Conservation (phyloP, 441 rosid genomes). For the Arabidopsis lyrata region DNA sequence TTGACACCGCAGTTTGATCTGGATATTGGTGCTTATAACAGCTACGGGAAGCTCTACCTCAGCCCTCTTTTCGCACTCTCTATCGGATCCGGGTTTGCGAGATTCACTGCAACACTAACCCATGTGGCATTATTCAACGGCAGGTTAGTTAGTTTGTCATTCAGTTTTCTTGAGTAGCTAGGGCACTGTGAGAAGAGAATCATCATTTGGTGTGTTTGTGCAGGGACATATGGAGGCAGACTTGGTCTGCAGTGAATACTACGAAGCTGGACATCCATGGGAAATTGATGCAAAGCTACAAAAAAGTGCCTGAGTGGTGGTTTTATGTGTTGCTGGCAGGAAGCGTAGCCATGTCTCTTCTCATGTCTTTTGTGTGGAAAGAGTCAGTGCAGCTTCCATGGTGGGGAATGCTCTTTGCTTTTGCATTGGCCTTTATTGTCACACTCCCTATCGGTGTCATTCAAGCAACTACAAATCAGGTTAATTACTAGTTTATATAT, state of each 20-base stretch:
- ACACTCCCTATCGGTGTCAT: conserved; percentile 99
- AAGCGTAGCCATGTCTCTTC: conserved; percentile 67
- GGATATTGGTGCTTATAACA: conserved; percentile 68
- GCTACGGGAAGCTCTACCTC: conserved; percentile 83
- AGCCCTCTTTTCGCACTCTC: conserved; percentile 93
- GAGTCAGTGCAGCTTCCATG: conserved; percentile 84
- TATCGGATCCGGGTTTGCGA: conserved; percentile 87
- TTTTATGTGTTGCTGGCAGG: conserved; percentile 63
- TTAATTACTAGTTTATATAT: conserved; percentile 22
- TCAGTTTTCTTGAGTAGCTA: conserved; percentile 2
- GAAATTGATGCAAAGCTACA: conserved; percentile 76
- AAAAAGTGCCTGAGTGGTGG: conserved; percentile 97
- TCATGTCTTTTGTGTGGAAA: conserved; percentile 84
- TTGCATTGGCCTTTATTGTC: conserved; percentile 81
- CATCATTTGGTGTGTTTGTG: conserved; percentile 40
- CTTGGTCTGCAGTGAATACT: conserved; percentile 77
- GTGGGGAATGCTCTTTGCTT: conserved; percentile 99
- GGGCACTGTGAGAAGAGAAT: neutral
- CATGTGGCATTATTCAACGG: conserved; percentile 95
- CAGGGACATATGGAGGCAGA: conserved; percentile 89
- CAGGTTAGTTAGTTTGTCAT: conserved; percentile 52
- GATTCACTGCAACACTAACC: conserved; percentile 86
- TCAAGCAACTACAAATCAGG: conserved; percentile 99
- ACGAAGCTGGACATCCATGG: conserved; percentile 81
- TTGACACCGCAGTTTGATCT: conserved; percentile 77